These are phyloP conservation scores for Ophiostoma sp. DNA, from an alignment of 2,329 filamentous ascomycete species.

Conservation along the genomic window DNA sequence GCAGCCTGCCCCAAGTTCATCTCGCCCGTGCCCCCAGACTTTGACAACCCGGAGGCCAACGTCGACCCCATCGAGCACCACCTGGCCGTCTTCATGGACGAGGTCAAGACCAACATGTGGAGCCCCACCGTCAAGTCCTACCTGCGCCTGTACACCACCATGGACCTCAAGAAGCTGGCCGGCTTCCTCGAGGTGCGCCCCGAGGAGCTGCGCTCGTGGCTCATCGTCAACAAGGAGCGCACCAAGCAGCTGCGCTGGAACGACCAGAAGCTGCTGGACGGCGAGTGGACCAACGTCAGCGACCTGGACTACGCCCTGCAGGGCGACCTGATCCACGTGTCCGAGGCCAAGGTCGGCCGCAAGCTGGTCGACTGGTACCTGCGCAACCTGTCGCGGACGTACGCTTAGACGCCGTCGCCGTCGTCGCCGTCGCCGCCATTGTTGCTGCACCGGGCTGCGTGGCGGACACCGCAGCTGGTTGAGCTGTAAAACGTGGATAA, in stretches of 20 bases:
- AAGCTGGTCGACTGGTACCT: conserved; percentile 99
- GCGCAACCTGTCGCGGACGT: conserved; percentile 90
- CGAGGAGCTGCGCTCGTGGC: conserved; percentile 90
- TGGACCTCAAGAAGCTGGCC: conserved; percentile 97
- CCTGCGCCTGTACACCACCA: conserved; percentile 97
- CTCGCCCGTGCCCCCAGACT: conserved; percentile 92
- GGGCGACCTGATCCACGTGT: conserved; percentile 97
- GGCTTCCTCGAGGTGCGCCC: conserved; percentile 95
- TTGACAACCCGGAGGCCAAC: conserved; percentile 93
- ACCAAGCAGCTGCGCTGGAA: conserved; percentile 94
- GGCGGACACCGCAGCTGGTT: not conserved
- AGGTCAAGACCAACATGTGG: conserved; percentile 99
- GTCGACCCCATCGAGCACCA: conserved; percentile 97
- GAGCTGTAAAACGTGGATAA: not conserved
- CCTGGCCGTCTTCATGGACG: conserved; percentile 96
- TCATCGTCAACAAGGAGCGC: conserved; percentile 97
- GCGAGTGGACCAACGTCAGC: conserved; percentile 86
- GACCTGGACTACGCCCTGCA: conserved; percentile 97
- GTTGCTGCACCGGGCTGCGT: not conserved
- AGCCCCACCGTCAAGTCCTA: conserved; percentile 97
- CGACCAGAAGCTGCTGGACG: conserved; percentile 83
- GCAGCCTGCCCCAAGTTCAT: conserved; percentile 99
- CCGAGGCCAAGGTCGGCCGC: conserved; percentile 94
- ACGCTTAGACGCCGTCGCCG: conserved; percentile 53
- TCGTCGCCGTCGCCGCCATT: too few species aligned